Conservation (phyloP, 108 stramenopile genomes). For the Chaetoceros muelleri region DNA sequence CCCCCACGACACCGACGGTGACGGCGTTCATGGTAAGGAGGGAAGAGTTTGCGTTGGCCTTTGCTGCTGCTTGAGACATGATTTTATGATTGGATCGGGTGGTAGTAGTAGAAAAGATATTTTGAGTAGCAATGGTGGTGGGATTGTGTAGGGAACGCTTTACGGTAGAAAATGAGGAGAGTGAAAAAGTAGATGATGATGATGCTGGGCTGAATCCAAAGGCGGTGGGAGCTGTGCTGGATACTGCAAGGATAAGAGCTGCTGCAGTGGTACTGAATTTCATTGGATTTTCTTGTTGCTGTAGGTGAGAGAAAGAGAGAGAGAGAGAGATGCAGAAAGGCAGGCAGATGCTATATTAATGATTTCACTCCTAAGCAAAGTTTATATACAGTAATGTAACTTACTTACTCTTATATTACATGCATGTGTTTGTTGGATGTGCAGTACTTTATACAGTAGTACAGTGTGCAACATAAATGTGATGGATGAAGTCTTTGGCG, state of each 20-base stretch:
- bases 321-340: too few relatives aligned
- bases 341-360: too few relatives aligned
- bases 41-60: background rate
- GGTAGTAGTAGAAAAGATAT: background rate
- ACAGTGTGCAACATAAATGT: too few relatives aligned
- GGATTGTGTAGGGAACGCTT: background rate
- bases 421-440: too few relatives aligned
- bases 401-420: too few relatives aligned
- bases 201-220: constrained; percentile 10
- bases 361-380: too few relatives aligned
- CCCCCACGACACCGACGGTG: constrained; percentile 93
- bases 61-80: background rate
- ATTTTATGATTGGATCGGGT: background rate
- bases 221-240: constrained; percentile 11
- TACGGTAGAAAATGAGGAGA: constrained; percentile 1
- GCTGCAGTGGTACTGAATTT: constrained; percentile 22
- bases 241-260: constrained; percentile 12
- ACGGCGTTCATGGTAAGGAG: constrained; percentile 10
- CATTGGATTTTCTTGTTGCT: constrained; percentile 12
- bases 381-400: too few relatives aligned
- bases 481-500: too few relatives aligned
- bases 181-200: background rate
- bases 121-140: background rate
- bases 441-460: too few relatives aligned
- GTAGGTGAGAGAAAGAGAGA: too few relatives aligned